Conservation (phyloP, 179 eudicot genomes). For the Carnegiea gigantea region DNA sequence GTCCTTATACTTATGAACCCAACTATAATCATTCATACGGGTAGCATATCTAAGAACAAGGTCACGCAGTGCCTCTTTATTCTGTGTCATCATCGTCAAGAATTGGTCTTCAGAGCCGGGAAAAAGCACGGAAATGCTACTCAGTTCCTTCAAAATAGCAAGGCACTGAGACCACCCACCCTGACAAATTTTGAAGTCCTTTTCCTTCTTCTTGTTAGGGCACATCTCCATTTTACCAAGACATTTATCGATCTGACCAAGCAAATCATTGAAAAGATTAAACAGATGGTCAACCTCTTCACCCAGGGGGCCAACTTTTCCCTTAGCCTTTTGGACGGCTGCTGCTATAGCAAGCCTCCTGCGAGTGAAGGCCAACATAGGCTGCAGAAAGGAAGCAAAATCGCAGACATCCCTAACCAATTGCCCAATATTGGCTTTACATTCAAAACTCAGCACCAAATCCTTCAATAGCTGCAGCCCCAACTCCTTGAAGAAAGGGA, state of each 20-base stretch:
- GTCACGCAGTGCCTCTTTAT: slow-evolving; percentile 47
- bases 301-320: slow-evolving; percentile 17
- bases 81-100: slow-evolving; percentile 46
- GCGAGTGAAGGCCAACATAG: slow-evolving; percentile 26
- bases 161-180: slow-evolving; percentile 58
- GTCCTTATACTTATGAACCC: slow-evolving; percentile 72
- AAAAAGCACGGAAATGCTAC: slow-evolving; percentile 46
- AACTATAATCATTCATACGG: slow-evolving; percentile 52
- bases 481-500: slow-evolving; percentile 58
- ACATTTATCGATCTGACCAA: slow-evolving; percentile 43
- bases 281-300: slow-evolving; percentile 41
- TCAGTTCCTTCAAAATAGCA: slow-evolving; percentile 61
- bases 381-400: slow-evolving; percentile 54
- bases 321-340: not conserved
- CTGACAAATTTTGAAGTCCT: slow-evolving; percentile 20
- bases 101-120: slow-evolving; percentile 46
- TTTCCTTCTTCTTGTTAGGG: slow-evolving; percentile 28
- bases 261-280: slow-evolving; percentile 38
- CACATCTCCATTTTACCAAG: slow-evolving; percentile 43
- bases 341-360: slow-evolving; percentile 12
- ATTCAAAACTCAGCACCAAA: slow-evolving; percentile 26
- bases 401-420: slow-evolving; percentile 45
- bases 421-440: slow-evolving; percentile 23
- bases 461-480: slow-evolving; percentile 40
- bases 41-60: slow-evolving; percentile 57